Evolutionary conservation across 805 yeast genomes (phyloP).

Genomic region (Osmozyma mogii): DNA sequence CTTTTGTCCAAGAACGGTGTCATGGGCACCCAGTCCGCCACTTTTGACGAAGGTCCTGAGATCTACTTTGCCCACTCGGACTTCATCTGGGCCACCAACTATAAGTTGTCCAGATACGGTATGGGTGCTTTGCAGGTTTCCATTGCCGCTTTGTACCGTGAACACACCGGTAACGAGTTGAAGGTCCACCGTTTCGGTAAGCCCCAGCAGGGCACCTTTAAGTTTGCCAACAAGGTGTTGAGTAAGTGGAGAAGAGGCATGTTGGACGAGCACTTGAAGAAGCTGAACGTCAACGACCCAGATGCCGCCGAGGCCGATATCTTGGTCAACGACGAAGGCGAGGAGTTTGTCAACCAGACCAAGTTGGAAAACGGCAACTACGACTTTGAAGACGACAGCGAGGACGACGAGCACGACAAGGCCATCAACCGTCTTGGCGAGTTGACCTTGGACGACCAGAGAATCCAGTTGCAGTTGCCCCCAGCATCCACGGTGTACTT

Average conservation of each 20-base stretch:
- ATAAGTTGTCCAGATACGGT: slow-evolving; percentile 74
- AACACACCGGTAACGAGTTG: slow-evolving; percentile 75
- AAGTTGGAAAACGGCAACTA: slow-evolving; percentile 30
- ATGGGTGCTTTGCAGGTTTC: slow-evolving; percentile 93
- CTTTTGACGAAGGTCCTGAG: slow-evolving; percentile 70
- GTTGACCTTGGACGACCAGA: slow-evolving; percentile 22
- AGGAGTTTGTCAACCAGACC: slow-evolving; percentile 35
- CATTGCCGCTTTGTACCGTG: slow-evolving; percentile 75
- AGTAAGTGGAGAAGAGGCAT: slow-evolving; percentile 73
- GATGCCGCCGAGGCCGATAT: slow-evolving; percentile 35
- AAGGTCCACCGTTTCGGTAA: slow-evolving; percentile 81
- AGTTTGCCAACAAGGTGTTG: slow-evolving; percentile 72
- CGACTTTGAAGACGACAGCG: slow-evolving; percentile 24
- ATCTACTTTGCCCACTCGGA: slow-evolving; percentile 88
- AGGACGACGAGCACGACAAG: slow-evolving; percentile 24
- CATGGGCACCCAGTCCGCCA: slow-evolving; percentile 73
- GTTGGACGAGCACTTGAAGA: slow-evolving; percentile 64
- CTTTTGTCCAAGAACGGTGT: slow-evolving; percentile 69
- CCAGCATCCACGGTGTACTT: slow-evolving; percentile 83
- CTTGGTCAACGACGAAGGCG: slow-evolving; percentile 36
- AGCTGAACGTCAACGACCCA: slow-evolving; percentile 36
- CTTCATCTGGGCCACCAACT: slow-evolving; percentile 89
- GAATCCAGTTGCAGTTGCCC: slow-evolving; percentile 52
- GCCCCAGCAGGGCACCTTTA: slow-evolving; percentile 82
- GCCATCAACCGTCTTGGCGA: slow-evolving; percentile 13